These are phyloP conservation scores for Acer yangbiense DNA, from an alignment of 345 rosid species.

Conservation along the genomic window DNA sequence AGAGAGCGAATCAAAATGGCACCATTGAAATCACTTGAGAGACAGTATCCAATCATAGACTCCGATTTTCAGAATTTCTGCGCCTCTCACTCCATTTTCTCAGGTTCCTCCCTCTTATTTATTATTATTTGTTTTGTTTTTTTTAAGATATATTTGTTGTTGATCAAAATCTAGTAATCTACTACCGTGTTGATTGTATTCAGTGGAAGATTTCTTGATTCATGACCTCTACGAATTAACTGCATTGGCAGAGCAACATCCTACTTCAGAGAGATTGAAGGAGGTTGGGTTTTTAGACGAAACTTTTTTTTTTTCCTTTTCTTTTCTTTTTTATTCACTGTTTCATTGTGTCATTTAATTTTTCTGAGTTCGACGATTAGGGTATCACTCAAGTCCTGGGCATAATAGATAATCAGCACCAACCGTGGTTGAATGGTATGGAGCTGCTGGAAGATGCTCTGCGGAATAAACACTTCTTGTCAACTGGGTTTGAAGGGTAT, in stretches of 20 bases:
- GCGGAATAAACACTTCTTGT: constrained; percentile 42
- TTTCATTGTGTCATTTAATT: neutral
- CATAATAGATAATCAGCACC: constrained; percentile 49
- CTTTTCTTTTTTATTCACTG: neutral
- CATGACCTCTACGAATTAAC: constrained; percentile 52
- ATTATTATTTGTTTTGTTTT: too few species aligned
- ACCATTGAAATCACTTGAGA: constrained; percentile 54
- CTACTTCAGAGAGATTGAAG: constrained; percentile 42
- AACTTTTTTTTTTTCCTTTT: neutral
- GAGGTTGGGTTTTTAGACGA: constrained; percentile 37
- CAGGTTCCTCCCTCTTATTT: constrained; percentile 33
- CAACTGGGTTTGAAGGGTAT: constrained; percentile 70
- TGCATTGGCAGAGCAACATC: constrained; percentile 45
- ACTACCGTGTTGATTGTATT: neutral
- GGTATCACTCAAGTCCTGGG: constrained; percentile 52
- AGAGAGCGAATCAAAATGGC: constrained; percentile 40
- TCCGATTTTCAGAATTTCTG: constrained; percentile 58
- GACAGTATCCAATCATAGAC: constrained; percentile 50
- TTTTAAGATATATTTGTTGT: neutral
- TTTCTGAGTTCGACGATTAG: constrained; percentile 27
- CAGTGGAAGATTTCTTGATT: constrained; percentile 64
- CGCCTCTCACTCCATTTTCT: constrained; percentile 56
- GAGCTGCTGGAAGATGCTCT: constrained; percentile 56
- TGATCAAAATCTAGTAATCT: too few species aligned
- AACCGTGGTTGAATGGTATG: constrained; percentile 61